Conservation (phyloP, 164 flowering plant species). For the Euptelea pleiosperma region DNA sequence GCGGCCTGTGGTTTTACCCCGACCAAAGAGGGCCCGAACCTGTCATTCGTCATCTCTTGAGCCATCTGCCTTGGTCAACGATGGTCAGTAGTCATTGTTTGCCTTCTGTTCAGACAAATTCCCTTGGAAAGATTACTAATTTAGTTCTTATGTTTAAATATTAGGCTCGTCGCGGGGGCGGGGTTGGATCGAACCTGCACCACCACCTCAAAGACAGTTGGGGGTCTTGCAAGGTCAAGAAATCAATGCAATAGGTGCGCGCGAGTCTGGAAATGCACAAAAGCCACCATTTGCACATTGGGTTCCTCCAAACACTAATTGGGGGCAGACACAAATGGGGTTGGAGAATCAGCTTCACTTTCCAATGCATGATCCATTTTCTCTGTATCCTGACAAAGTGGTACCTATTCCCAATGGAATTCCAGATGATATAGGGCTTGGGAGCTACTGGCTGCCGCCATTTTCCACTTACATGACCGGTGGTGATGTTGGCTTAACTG, state of each 20-base stretch:
- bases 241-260: slow-evolving; percentile 11
- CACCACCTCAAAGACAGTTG: slow-evolving; percentile 15
- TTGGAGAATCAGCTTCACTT: slow-evolving; percentile 14
- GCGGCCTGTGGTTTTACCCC: slow-evolving; percentile 14
- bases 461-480: slow-evolving; percentile 1
- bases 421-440: slow-evolving; percentile 7
- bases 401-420: slow-evolving; percentile 10
- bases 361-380: slow-evolving; percentile 11
- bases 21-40: slow-evolving; percentile 27
- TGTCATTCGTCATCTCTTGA: slow-evolving; percentile 18
- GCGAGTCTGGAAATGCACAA: slow-evolving; percentile 11
- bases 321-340: slow-evolving; percentile 12
- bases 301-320: slow-evolving; percentile 12
- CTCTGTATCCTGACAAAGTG: slow-evolving; percentile 1
- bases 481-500: slow-evolving; percentile 11
- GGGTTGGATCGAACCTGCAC: slow-evolving; percentile 13
- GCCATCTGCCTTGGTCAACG: slow-evolving; percentile 13
- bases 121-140: not conserved
- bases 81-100: slow-evolving; percentile 28
- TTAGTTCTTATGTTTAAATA: too few relatives aligned
- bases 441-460: slow-evolving; percentile 13
- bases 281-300: slow-evolving; percentile 12
- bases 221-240: slow-evolving; percentile 69
- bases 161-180: slow-evolving; percentile 20
- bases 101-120: not conserved